Evolutionary conservation across 805 yeast species (phyloP), one percentile per base, ranked within the genome.

Genomic region (Tetrapisispora nanseiensis): DNA sequence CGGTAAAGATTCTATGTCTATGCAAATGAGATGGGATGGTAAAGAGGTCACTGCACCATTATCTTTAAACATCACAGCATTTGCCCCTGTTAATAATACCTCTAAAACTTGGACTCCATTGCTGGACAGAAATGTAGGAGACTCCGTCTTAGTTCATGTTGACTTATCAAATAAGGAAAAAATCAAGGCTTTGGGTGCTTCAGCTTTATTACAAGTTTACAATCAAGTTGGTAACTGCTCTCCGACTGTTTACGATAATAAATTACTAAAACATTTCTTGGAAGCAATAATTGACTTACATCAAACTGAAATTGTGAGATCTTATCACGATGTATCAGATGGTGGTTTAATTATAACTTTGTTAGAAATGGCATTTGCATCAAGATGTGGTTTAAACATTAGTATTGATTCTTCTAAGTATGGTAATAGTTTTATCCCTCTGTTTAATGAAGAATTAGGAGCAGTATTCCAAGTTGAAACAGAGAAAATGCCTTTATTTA

Each of bases 1-100:
- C 29, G 99, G 99, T 52, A 92, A 92, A 68, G 99, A 92, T 65
- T 87, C 97, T 28, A 87, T 92, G 96, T 87, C 97, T 19, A 90
- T 92, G 98, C 86, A 87, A 69, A 92, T 92, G 97, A 81, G 82
- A 57, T 92, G 99, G 99, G 85, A 74, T 39, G 76, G 79, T 41
- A 85, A 82, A 55, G 95, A 86, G 64, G 97, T 92, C 33, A 80
- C 92, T 47, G 86, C 97, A n/a, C 99, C 99, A 37, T 70, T 92
- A 59, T 82, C 97, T 11, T 75, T 90, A 55, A 82, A 85, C 37
- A 74, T 90, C 52, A 89, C 98, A 19, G 92, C 97, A 0, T 92
- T 90, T 62, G 85, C 83, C 45, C 86, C 95, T 28, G 97, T 92
- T 38, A 68, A 67, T 35, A 72, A 89, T 61, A 89, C 96, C 26